phyloP scores from a whole-genome alignment of 2,329 filamentous ascomycete species.

The Xylariaceae sp. region DNA sequence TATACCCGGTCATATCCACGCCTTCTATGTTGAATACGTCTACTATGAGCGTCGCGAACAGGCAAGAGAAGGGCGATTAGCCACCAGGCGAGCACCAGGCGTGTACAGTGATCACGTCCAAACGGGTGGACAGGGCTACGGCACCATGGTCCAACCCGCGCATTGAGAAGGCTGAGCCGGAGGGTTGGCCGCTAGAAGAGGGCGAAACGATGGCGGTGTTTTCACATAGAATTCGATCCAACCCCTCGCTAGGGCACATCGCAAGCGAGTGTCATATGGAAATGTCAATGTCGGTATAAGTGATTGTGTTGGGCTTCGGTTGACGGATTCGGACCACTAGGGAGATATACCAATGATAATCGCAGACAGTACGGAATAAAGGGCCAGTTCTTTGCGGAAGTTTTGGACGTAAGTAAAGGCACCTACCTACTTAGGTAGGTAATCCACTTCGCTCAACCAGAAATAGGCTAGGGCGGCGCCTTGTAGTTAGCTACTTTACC shows the following conservation, averaged over 20 bases:
- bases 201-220: neutral
- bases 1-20: conserved; percentile 73
- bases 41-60: conserved; percentile 73
- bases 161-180: conserved; percentile 8
- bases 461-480: no score
- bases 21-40: conserved; percentile 78
- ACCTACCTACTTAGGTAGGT: no score
- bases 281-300: no score
- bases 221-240: no score
- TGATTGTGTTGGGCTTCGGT: neutral
- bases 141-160: conserved; percentile 42
- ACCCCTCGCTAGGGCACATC: no score
- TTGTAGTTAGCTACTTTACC: no score
- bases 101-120: conserved; percentile 72
- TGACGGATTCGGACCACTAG: neutral
- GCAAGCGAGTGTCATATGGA: neutral
- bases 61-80: conserved; percentile 52
- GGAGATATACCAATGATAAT: no score
- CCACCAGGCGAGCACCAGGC: conserved; percentile 55
- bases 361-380: no score
- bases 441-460: no score
- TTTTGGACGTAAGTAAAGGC: no score
- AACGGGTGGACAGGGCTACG: conserved; percentile 64
- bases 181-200: neutral
- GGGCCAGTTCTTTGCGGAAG: no score